These are phyloP conservation scores for Eucalyptus sp. DNA, from an alignment of 345 rosid genomes.

Conservation along the genomic window DNA sequence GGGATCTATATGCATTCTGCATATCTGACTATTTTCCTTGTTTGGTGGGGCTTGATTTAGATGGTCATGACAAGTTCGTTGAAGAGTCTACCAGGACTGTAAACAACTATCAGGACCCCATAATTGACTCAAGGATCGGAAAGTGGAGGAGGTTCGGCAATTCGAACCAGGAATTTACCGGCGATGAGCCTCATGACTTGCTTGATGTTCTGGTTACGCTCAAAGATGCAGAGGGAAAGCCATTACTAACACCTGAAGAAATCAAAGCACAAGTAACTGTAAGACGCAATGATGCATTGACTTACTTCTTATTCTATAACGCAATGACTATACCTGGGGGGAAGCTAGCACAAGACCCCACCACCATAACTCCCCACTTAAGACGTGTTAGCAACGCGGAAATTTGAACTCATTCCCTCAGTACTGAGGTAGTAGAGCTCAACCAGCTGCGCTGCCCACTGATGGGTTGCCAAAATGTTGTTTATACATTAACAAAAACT, in stretches of 20 bases:
- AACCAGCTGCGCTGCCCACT: too few species aligned
- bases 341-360: too few species aligned
- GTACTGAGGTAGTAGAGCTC: too few species aligned
- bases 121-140: slow-evolving; percentile 28
- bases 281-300: background rate
- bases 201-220: slow-evolving; percentile 31
- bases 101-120: slow-evolving; percentile 29
- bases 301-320: background rate
- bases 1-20: slow-evolving; percentile 19
- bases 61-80: slow-evolving; percentile 34
- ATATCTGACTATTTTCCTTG: slow-evolving; percentile 38
- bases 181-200: slow-evolving; percentile 18
- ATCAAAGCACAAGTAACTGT: background rate
- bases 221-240: background rate
- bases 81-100: background rate
- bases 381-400: too few species aligned
- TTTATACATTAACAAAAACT: background rate
- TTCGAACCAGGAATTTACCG: background rate
- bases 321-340: too few species aligned
- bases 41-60: slow-evolving; percentile 31
- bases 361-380: too few species aligned
- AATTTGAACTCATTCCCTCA: too few species aligned
- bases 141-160: background rate
- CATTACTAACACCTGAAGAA: too few species aligned
- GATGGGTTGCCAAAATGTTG: background rate